A percentile compares a stretch with the other conserved stretches of the same genome.
These are phyloP conservation scores for Ramaria sp. DNA, from an alignment of 768 basidiomycete species.

Conservation along the genomic window DNA sequence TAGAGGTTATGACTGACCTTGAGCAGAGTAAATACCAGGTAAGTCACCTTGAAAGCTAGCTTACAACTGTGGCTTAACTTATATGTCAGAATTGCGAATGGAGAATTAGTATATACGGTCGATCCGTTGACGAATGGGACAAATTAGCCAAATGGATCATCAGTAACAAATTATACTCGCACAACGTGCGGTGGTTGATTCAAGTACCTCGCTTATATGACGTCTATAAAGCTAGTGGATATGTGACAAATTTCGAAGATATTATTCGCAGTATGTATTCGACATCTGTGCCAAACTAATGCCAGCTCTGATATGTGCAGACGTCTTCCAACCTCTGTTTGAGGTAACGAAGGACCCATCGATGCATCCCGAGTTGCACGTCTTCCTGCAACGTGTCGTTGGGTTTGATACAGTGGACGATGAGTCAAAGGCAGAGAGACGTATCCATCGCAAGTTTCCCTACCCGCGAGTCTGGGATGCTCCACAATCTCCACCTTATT, in stretches of 20 bases:
- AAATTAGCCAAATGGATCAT: slow-evolving; percentile 97
- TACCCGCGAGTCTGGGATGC: slow-evolving; percentile 87
- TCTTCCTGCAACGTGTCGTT: slow-evolving; percentile 89
- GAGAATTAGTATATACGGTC: slow-evolving; percentile 93
- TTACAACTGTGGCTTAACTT: not conserved
- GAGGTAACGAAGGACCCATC: slow-evolving; percentile 90
- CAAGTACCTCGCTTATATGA: slow-evolving; percentile 93
- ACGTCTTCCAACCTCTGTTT: slow-evolving; percentile 87
- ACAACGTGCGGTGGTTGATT: slow-evolving; percentile 97
- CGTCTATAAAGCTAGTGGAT: slow-evolving; percentile 84
- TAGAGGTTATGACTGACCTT: slow-evolving; percentile 95
- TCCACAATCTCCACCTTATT: slow-evolving; percentile 83
- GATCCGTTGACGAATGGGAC: slow-evolving; percentile 83
- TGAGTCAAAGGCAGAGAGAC: slow-evolving; percentile 86
- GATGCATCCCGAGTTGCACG: slow-evolving; percentile 86
- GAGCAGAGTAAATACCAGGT: slow-evolving; percentile 99
- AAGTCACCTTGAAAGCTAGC: slow-evolving; percentile 10
- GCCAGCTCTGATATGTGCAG: slow-evolving; percentile 29
- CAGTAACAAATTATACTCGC: slow-evolving; percentile 84
- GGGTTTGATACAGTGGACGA: slow-evolving; percentile 99
- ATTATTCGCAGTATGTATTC: slow-evolving; percentile 68
- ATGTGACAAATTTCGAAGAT: slow-evolving; percentile 80
- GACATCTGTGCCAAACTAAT: not conserved
- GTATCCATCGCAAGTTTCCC: slow-evolving; percentile 90
- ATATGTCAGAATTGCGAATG: slow-evolving; percentile 78